Evolutionary conservation across 1,139 yeast genomes (phyloP).

Genomic region (Zygoascus hellenicus): DNA sequence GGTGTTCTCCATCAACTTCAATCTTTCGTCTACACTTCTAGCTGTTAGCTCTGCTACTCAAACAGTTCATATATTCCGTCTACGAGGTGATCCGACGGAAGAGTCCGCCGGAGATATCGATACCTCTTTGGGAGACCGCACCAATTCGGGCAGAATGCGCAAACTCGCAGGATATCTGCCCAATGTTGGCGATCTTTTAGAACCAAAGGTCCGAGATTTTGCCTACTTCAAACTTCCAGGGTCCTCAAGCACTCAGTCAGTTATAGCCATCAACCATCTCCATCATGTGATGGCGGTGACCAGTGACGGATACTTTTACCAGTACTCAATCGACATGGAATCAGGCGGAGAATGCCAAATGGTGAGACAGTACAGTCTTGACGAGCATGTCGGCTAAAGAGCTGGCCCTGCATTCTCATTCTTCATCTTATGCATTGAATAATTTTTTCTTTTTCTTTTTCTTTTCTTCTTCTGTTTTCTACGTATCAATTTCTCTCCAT

Average conservation of each 20-base stretch:
- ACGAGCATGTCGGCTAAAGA: background rate
- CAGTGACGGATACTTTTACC: constrained; percentile 80
- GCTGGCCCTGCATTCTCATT: background rate
- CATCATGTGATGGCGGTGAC: constrained; percentile 76
- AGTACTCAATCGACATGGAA: constrained; percentile 79
- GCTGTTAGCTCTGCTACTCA: constrained; percentile 88
- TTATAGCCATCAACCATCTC: constrained; percentile 41
- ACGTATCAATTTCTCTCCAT: background rate
- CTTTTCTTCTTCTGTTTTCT: background rate
- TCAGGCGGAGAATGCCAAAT: constrained; percentile 91
- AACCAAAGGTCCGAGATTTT: constrained; percentile 81
- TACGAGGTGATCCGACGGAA: constrained; percentile 15
- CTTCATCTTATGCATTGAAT: background rate
- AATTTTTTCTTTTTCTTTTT: background rate
- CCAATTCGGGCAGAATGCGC: constrained; percentile 49
- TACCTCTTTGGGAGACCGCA: constrained; percentile 21
- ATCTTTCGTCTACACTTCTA: constrained; percentile 65
- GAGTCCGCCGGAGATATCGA: background rate
- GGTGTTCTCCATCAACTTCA: constrained; percentile 78
- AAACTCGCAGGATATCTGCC: constrained; percentile 88
- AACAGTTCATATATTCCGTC: constrained; percentile 83
- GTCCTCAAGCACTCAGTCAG: constrained; percentile 35
- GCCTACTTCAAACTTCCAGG: constrained; percentile 84
- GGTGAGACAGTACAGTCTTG: constrained; percentile 52
- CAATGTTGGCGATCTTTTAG: constrained; percentile 77